phyloP scores from a whole-genome alignment of 371 early-diverging fungal species.

The Funneliformis caledonium region DNA sequence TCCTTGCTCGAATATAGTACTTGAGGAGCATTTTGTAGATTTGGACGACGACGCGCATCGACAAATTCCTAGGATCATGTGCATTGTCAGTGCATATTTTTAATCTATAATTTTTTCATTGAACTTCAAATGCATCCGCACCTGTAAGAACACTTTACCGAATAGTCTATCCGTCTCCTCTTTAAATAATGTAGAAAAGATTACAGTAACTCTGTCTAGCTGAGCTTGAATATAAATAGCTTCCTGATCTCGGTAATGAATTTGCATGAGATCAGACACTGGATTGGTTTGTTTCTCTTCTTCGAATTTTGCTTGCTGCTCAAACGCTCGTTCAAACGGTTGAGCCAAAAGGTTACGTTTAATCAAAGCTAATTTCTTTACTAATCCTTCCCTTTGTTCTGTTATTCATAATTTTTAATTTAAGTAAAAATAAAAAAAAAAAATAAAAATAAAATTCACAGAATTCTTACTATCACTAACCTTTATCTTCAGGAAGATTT shows the following conservation, averaged over 20 bases:
- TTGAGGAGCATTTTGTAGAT: conserved; percentile 94
- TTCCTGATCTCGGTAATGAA: conserved; percentile 93
- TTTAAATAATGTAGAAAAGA: conserved; percentile 94
- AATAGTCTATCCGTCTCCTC: conserved; percentile 95
- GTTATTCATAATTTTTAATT: not conserved
- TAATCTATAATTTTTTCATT: not conserved
- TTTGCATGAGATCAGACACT: conserved; percentile 77
- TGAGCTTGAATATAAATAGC: conserved; percentile 89
- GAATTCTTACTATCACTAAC: conserved; percentile 47
- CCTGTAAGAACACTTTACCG: conserved; percentile 96
- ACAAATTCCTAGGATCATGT: conserved; percentile 84
- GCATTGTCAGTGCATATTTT: not conserved
- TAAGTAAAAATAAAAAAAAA: conserved; percentile 4
- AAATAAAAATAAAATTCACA: conserved; percentile 2
- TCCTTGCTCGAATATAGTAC: conserved; percentile 92
- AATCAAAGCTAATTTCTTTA: conserved; percentile 80
- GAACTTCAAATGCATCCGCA: conserved; percentile 40
- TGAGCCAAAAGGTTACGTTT: conserved; percentile 94
- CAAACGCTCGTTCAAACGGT: conserved; percentile 91
- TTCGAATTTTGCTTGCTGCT: conserved; percentile 75
- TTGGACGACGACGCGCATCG: conserved; percentile 91
- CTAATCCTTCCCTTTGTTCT: conserved; percentile 62
- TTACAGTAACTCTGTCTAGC: conserved; percentile 94
- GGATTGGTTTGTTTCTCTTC: conserved; percentile 60
- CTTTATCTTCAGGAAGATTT: conserved; percentile 70